phyloP scores from a whole-genome alignment of 2,329 filamentous ascomycete genomes.

The Trichoderma semiorbis region DNA sequence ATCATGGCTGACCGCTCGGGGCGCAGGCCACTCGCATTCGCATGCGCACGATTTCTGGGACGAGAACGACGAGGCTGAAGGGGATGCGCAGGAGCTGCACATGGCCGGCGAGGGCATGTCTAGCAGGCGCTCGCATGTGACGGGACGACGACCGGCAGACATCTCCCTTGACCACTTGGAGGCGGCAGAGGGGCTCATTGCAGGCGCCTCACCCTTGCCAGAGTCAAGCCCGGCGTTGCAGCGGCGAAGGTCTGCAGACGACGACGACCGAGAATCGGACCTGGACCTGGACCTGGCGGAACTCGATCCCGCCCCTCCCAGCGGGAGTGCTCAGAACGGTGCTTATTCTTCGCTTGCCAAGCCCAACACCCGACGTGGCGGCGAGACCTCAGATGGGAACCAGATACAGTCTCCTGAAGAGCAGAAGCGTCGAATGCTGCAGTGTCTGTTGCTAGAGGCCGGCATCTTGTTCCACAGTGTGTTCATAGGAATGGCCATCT shows the following conservation, averaged over 20 bases:
- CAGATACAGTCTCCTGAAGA: constrained; percentile 47
- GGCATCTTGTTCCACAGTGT: constrained; percentile 82
- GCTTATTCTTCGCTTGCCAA: constrained; percentile 33
- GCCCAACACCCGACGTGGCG: neutral
- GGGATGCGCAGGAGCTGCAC: constrained; percentile 27
- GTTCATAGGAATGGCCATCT: constrained; percentile 84
- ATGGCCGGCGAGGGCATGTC: constrained; percentile 33
- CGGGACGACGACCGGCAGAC: constrained; percentile 42
- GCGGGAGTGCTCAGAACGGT: constrained; percentile 26
- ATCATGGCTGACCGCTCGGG: constrained; percentile 77
- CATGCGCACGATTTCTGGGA: constrained; percentile 50
- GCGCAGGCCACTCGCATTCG: constrained; percentile 59
- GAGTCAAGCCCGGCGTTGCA: constrained; percentile 45
- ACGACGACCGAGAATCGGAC: constrained; percentile 50
- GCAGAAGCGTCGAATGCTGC: constrained; percentile 65
- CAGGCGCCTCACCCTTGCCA: constrained; percentile 56
- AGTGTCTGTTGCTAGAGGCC: constrained; percentile 76
- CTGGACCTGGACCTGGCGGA: constrained; percentile 60
- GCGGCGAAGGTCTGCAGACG: constrained; percentile 29
- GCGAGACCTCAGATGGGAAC: constrained; percentile 23
- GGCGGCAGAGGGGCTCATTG: constrained; percentile 53
- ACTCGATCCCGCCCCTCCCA: constrained; percentile 44
- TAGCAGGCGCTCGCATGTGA: constrained; percentile 35
- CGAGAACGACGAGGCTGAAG: constrained; percentile 43
- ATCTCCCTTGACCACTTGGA: constrained; percentile 52